Evolutionary conservation across 139 green algal genomes (phyloP), one percentile per base, ranked within the genome.

Genomic region (Trebouxia sp.): DNA sequence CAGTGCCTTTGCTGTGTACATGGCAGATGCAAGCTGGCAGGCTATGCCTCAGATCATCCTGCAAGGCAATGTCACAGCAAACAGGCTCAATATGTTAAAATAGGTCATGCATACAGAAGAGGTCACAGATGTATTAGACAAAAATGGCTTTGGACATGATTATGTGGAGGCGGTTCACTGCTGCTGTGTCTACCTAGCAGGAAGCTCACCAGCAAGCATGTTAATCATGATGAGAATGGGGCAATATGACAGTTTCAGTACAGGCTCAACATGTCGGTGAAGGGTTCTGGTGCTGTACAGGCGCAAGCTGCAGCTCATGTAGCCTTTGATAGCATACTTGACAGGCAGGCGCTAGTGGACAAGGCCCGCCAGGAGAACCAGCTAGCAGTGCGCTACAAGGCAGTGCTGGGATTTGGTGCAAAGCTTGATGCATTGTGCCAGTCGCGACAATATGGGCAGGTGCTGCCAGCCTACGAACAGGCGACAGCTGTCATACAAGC

Each of bases 401-500:
- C 42, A 38, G 69, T 39, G 20, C n/a, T 77, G 41, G 41, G 69
- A 11, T 51, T 53, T 9, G 10, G 26, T 35, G 17, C 26, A 37
- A 26, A 35, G 26, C 41, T 77, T 39, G 39, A 53, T 5, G 43
- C 41, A 0, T 24, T 56, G 5, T 51, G 41, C 24, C 9, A 35
- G 39, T 53, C n/a, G 0, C 41, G 69, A 14, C 69, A 77, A n/a
- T 77, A 53, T 24, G 41, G 8, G 39, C 69, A 56, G 6, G 39
- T 77, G 10, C 5, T 77, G 69, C 39, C 69, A 55, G 69, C 69
- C 6, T 77, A 41, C 39, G 10, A 53, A 39, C 69, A 53, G n/a
- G 69, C 69, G 20, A 26, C 43, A 6, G 8, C 41, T n/a, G 11
- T 41, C 8, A 37, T 77, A 1, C 69, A 53, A 1, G 8, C 41